These are phyloP conservation scores for Cyclocybe aegerita DNA, from an alignment of 768 basidiomycete species.

Conservation along the genomic window DNA sequence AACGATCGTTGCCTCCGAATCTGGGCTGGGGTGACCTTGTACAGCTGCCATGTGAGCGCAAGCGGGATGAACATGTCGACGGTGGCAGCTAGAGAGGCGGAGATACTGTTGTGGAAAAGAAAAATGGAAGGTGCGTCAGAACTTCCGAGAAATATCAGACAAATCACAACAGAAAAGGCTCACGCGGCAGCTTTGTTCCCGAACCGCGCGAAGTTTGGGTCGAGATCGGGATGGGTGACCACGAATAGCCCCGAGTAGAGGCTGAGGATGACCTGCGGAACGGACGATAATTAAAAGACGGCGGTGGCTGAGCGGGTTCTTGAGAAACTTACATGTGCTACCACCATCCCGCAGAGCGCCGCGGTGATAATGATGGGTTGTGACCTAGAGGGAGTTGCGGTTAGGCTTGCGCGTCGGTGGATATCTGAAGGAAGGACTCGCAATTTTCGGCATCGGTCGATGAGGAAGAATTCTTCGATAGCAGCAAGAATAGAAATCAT, in stretches of 20 bases:
- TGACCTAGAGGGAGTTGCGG: constrained; percentile 7
- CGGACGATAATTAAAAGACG: not conserved
- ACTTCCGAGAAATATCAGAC: not conserved
- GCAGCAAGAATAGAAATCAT: constrained; percentile 15
- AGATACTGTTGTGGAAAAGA: constrained; percentile 6
- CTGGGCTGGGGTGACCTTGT: constrained; percentile 12
- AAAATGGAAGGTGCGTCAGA: not conserved
- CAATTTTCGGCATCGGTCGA: constrained; percentile 22
- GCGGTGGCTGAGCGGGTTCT: not conserved
- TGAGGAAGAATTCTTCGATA: constrained; percentile 20
- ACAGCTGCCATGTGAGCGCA: constrained; percentile 17
- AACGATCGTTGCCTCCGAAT: constrained; percentile 15
- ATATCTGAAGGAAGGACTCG: constrained; percentile 1
- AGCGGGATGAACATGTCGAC: constrained; percentile 19
- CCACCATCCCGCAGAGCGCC: constrained; percentile 13
- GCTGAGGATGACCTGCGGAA: constrained; percentile 16
- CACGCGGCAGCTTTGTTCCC: constrained; percentile 17
- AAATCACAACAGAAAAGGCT: not conserved
- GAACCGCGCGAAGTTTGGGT: constrained; percentile 13
- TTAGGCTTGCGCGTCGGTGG: not conserved
- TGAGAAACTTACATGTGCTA: constrained; percentile 13
- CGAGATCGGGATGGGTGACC: constrained; percentile 10
- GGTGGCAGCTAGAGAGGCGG: constrained; percentile 12
- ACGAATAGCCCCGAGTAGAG: constrained; percentile 22
- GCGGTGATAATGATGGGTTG: constrained; percentile 12